Base-by-base conservation (phyloP, 345 rosid genomes). In the Eucalyptus grandis region DNA sequence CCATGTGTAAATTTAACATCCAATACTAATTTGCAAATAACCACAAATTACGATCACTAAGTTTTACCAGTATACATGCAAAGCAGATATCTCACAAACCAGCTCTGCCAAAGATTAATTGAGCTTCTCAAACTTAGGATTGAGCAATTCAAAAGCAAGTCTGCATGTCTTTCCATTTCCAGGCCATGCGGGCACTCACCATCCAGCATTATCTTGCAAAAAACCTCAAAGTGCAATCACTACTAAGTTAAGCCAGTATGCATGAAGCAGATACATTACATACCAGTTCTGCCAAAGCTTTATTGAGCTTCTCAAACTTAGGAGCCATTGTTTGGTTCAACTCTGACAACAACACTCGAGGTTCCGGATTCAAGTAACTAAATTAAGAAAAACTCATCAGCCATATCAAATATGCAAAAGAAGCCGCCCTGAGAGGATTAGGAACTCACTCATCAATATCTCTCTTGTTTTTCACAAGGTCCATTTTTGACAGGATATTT, bases 401-500 rank as follows among this genome's bases (percentile, higher is more conserved):
- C 89, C 88, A 10, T 54, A 16, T 22, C 27, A 43, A 88, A 86
- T 22, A 56, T 44, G 47, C 9, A 0, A 77, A 40, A 77, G 47
- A 77, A 40, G 47, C 47, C 1, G 0, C 47, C 47, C 85, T 21
- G 7, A 37, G 44, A 77, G 85, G 26, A 43, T 21, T 77, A 80
- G 89, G 87, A 87, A 67, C 94, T 87, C 89, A 98, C 99, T 96
- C 91, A 86, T 95, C 95, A 30, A 96, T 89, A 90, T 95, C 95
- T 90, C 92, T 94, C 92, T 94, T 97, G 89, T 94, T 95, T 81
- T 92, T 94, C 90, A 98, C 95, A 40, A 95, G 98, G 90, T 98
- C 99, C 98, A 98, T 98, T 92, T 98, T 98, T 37, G 99, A 94
- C 92, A 96, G 97, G 88, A 97, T 93, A 91, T 98, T 98, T 88